Evolutionary conservation across 1,139 yeast genomes (phyloP).

Genomic region (Kurtzmaniella natalensis): DNA sequence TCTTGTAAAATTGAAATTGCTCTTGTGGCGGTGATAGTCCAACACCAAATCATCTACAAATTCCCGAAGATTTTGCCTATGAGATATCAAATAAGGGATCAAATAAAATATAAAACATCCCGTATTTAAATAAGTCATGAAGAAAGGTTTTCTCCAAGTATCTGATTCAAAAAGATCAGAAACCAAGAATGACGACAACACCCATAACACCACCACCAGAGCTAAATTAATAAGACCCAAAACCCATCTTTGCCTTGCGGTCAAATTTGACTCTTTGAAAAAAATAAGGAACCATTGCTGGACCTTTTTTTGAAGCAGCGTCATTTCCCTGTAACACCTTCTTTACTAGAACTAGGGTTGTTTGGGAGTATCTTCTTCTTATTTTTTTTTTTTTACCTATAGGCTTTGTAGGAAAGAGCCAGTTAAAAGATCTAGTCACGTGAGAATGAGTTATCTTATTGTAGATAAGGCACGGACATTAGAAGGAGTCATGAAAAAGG

Average conservation of each 20-base stretch:
- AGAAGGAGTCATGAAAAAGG: too few relatives aligned
- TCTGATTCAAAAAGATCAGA: conserved; percentile 67
- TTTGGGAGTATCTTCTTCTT: too few relatives aligned
- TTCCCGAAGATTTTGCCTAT: conserved; percentile 15
- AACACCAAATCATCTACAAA: conserved; percentile 19
- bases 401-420: too few relatives aligned
- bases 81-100: conserved; percentile 50
- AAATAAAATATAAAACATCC: conserved; percentile 77
- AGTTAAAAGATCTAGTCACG: too few relatives aligned
- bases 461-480: too few relatives aligned
- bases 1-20: conserved; percentile 1
- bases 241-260: conserved; percentile 53
- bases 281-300: conserved; percentile 4
- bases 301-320: background rate
- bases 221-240: conserved; percentile 69
- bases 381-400: too few relatives aligned
- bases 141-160: conserved; percentile 83
- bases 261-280: conserved; percentile 15
- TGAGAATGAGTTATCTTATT: too few relatives aligned
- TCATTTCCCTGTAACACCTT: background rate
- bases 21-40: conserved; percentile 16
- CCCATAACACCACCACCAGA: conserved; percentile 84
- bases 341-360: too few relatives aligned
- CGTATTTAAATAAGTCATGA: conserved; percentile 88
- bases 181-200: conserved; percentile 74